phyloP scores from a whole-genome alignment of 371 early-diverging fungal species.

The Parasitella parasitica region DNA sequence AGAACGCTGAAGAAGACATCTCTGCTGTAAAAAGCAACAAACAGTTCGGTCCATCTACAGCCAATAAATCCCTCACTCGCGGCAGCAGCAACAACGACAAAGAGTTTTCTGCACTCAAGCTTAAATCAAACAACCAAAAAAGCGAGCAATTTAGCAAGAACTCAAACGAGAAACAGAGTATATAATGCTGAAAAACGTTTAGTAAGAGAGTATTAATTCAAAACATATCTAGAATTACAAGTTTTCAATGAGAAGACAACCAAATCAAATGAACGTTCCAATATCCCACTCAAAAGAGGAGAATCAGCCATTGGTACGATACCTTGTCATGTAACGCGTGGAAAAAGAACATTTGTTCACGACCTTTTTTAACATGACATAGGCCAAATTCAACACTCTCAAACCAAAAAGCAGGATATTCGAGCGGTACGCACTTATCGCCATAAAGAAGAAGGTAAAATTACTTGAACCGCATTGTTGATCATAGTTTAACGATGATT shows the following conservation, averaged over 20 bases:
- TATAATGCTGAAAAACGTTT: no score
- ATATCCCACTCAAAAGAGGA: neutral
- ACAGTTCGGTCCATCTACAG: neutral
- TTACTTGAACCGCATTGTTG: no score
- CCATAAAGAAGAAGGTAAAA: conserved; percentile 9
- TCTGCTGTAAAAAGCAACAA: neutral
- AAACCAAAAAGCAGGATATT: neutral
- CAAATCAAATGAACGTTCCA: neutral
- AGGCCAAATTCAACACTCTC: neutral
- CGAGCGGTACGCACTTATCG: neutral
- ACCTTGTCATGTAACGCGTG: neutral
- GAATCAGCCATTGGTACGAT: neutral
- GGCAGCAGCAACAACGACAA: neutral
- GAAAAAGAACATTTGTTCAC: neutral
- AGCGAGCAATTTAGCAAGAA: neutral
- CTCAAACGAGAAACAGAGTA: neutral
- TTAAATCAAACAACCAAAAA: neutral
- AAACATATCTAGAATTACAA: neutral
- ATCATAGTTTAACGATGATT: no score
- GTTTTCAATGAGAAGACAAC: neutral
- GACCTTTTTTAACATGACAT: neutral
- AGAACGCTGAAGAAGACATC: conserved; percentile 6
- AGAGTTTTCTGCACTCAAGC: neutral
- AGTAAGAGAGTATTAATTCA: neutral
- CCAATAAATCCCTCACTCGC: neutral